phyloP scores from a whole-genome alignment of 441 rosid species.

The Codiaeum variegatum region DNA sequence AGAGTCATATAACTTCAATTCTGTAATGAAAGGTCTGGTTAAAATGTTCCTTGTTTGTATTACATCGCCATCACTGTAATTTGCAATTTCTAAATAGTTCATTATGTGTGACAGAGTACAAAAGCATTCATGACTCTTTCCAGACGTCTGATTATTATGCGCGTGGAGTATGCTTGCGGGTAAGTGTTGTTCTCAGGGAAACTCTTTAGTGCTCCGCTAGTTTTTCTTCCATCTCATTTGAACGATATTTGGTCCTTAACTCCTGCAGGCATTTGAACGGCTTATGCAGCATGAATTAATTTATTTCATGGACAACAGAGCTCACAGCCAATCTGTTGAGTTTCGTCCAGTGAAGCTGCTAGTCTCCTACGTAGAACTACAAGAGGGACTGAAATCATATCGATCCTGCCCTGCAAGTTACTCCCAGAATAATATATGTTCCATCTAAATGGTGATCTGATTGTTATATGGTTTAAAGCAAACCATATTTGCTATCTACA shows the following conservation, averaged over 20 bases:
- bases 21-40: conserved; percentile 77
- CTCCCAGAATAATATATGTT: neutral
- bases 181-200: conserved; percentile 32
- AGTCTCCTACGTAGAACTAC: conserved; percentile 62
- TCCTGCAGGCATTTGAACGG: conserved; percentile 82
- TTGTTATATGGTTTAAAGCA: neutral
- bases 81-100: conserved; percentile 8
- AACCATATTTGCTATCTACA: neutral
- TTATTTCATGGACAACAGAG: conserved; percentile 66
- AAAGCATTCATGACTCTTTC: conserved; percentile 68
- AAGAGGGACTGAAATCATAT: conserved; percentile 71
- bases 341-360: conserved; percentile 75
- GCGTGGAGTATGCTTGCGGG: conserved; percentile 65
- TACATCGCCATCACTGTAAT: neutral
- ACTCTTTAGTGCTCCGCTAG: neutral
- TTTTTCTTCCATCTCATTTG: conserved; percentile 8
- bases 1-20: conserved; percentile 76
- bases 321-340: conserved; percentile 62
- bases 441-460: neutral
- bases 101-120: conserved; percentile 63
- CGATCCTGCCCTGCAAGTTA: conserved; percentile 85
- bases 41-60: conserved; percentile 17
- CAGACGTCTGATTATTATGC: conserved; percentile 76
- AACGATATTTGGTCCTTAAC: conserved; percentile 11
- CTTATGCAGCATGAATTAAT: conserved; percentile 63